Conservation (phyloP, 192 early-diverging fungal species). For the Paraglomus brasilianum region DNA sequence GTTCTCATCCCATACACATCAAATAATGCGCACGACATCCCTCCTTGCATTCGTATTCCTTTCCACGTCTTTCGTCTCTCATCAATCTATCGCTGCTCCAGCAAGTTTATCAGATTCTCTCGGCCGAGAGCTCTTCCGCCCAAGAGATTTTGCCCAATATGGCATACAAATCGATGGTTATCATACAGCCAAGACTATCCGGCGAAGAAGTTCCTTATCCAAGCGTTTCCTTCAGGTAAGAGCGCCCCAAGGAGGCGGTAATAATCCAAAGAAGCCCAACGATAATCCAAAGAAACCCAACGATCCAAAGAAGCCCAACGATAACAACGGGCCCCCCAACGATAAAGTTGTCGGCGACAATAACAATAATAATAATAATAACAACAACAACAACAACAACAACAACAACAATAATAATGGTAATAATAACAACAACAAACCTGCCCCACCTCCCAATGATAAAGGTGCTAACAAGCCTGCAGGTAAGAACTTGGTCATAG, state of each 20-base stretch:
- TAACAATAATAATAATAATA: background rate
- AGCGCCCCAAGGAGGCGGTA: background rate
- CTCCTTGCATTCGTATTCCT: slow-evolving; percentile 14
- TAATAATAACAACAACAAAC: background rate
- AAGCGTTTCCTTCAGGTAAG: slow-evolving; percentile 8
- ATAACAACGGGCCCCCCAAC: too few relatives aligned
- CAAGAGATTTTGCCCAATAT: background rate
- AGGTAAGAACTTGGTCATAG: background rate
- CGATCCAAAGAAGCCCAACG: too few relatives aligned
- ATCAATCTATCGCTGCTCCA: background rate
- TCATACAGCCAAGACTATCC: background rate
- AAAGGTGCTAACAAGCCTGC: background rate
- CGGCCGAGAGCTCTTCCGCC: background rate
- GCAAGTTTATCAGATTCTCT: background rate
- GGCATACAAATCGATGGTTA: background rate
- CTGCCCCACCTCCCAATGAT: background rate
- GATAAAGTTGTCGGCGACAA: too few relatives aligned
- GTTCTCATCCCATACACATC: background rate
- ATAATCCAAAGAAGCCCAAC: too few relatives aligned
- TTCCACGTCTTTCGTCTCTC: slow-evolving; percentile 6
- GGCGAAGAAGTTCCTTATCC: background rate
- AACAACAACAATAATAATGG: background rate
- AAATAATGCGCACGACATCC: slow-evolving; percentile 4
- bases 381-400: background rate
- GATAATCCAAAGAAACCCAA: too few relatives aligned